phyloP scores from a whole-genome alignment of 768 basidiomycete genomes.

The Calocera viscosa region DNA sequence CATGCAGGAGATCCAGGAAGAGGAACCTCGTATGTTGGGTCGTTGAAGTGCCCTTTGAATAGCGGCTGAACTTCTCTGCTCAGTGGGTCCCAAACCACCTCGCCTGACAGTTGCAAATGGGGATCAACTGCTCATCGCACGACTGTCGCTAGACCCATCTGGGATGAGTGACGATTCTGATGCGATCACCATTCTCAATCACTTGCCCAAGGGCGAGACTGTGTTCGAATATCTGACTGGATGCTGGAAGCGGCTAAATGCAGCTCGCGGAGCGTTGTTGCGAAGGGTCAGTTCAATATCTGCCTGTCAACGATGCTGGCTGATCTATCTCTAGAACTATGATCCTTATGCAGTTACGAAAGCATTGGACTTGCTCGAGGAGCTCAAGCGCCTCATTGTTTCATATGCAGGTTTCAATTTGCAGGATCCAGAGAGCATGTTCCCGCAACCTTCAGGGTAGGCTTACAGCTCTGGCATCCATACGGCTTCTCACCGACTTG shows the following conservation, averaged over 20 bases:
- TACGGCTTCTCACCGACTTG: background rate
- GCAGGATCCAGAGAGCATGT: constrained; percentile 80
- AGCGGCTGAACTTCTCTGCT: background rate
- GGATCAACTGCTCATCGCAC: constrained; percentile 70
- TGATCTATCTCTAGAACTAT: constrained; percentile 37
- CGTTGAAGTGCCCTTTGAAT: constrained; percentile 24
- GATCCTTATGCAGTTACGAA: constrained; percentile 47
- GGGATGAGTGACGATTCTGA: constrained; percentile 41
- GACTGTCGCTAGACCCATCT: constrained; percentile 67
- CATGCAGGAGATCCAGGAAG: constrained; percentile 51
- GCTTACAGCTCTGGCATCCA: constrained; percentile 19
- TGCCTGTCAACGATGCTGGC: background rate
- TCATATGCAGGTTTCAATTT: constrained; percentile 80
- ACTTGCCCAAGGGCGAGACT: constrained; percentile 64
- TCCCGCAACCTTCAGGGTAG: constrained; percentile 73
- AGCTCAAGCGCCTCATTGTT: constrained; percentile 66
- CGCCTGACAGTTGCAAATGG: constrained; percentile 45
- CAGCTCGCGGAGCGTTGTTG: constrained; percentile 38
- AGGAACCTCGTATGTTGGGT: constrained; percentile 29
- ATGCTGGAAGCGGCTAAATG: constrained; percentile 80
- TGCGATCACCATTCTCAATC: constrained; percentile 29
- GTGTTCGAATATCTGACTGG: constrained; percentile 81
- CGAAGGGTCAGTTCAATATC: constrained; percentile 43
- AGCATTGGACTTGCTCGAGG: constrained; percentile 56
- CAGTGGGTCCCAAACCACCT: constrained; percentile 28